Percentiles rank a stretch among this genome's conserved stretches.
These are phyloP conservation scores for Cladosporium halotolerans DNA, from an alignment of 2,329 filamentous ascomycete genomes.

Conservation along the genomic window DNA sequence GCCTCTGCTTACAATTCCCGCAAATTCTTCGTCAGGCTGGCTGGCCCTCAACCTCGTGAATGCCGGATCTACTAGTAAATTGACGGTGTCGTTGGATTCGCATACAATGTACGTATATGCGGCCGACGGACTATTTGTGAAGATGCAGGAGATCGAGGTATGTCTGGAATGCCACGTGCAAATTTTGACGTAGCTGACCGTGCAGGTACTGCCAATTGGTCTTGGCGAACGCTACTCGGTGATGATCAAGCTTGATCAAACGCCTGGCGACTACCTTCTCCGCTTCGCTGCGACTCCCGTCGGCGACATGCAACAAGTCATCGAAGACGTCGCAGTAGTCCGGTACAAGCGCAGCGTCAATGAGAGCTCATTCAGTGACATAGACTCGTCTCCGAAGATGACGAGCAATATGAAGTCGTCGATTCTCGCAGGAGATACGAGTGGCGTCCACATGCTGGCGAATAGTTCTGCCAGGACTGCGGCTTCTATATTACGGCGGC, in stretches of 20 bases:
- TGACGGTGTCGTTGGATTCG: not conserved
- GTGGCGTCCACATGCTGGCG: not conserved
- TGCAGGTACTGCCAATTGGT: slow-evolving; percentile 2
- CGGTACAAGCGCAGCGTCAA: slow-evolving; percentile 12
- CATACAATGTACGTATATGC: slow-evolving; percentile 17
- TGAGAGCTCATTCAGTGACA: not conserved
- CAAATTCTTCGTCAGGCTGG: not conserved
- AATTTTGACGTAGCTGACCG: not conserved
- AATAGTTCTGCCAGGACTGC: not conserved
- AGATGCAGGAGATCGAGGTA: slow-evolving; percentile 17
- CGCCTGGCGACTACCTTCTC: slow-evolving; percentile 13
- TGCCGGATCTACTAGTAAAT: not conserved
- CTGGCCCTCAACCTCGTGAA: not conserved
- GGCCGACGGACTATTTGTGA: slow-evolving; percentile 18
- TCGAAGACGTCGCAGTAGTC: slow-evolving; percentile 13
- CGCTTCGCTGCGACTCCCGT: slow-evolving; percentile 12
- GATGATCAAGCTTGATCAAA: slow-evolving; percentile 15
- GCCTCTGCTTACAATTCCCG: not conserved
- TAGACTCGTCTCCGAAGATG: not conserved
- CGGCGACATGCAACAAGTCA: slow-evolving; percentile 11
- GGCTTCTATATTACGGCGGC: not conserved
- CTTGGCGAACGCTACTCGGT: slow-evolving; percentile 15
- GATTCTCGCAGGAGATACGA: not conserved
- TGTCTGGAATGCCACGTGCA: not conserved
- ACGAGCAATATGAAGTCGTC: not conserved